Evolutionary conservation across 352 stramenopile genomes (phyloP), one percentile per base, ranked within the genome.

Genomic region (Phytophthora uliginosa): DNA sequence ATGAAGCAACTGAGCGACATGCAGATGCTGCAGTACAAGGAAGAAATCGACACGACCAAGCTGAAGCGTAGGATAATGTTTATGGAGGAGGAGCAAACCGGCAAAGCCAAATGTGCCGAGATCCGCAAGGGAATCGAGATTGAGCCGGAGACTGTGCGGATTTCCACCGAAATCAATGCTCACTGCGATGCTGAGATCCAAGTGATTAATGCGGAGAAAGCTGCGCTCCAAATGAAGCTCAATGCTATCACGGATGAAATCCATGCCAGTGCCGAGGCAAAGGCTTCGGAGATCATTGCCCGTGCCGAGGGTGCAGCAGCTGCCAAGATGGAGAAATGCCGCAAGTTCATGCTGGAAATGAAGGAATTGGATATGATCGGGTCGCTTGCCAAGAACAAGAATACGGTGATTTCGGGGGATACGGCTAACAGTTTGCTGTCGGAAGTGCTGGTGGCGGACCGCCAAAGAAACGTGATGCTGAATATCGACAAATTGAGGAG

Each of bases 1-100:
- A 93, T 95, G 88, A 90, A 95, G 67, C 88, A 92, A 48, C 74
- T 92, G 62, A 87, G 73, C 59, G 83, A 87, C 64, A 90, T 94
- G 87, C 82, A 90, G 53, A 71, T 86, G 73, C 69, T 94, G 47
- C 71, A 73, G 38, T 83, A 82, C 63, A 79, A 81, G 65, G 74
- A 85, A 55, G 78, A 83, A 54, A 68, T 83, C 48, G 74, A 79
- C 31, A 83, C 77, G 54, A 80, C 73, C 26, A 83, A 85, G 31
- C 57, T 91, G 42, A 78, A 83, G 51, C 82, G 81, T 31, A 48
- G 47, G 22, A 80, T 84, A 75, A 74, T 78, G 60, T 66, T 73
- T 3, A 77, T 83, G 53, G 82, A 95, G 51, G 84, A 91, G 63
- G 74, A 83, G 24, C 83, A 91, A 61, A 89, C 83, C 5, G 73